These are phyloP conservation scores for Phytophthora pseudosyringae DNA, from an alignment of 352 stramenopile genomes.

Conservation along the genomic window DNA sequence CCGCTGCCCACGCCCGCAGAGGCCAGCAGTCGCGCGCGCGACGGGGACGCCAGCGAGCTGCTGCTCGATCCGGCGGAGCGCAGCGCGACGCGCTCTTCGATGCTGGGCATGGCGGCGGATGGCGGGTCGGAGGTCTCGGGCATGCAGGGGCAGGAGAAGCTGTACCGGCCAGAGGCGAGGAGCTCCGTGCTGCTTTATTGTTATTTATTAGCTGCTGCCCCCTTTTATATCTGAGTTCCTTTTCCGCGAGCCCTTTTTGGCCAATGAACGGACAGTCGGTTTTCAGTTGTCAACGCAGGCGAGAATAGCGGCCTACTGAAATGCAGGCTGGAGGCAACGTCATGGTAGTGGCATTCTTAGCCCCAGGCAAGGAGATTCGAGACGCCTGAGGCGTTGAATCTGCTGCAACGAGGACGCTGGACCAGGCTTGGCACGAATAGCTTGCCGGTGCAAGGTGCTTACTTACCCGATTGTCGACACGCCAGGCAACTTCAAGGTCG, in stretches of 20 bases:
- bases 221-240: background rate
- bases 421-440: no score
- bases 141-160: conserved; percentile 14
- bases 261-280: conserved; percentile 6
- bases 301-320: background rate
- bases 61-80: conserved; percentile 25
- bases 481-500: conserved; percentile 15
- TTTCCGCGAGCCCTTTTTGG: background rate
- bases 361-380: conserved; percentile 4
- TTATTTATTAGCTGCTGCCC: no score
- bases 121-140: conserved; percentile 23
- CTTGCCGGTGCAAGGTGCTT: background rate
- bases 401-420: background rate
- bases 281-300: conserved; percentile 4
- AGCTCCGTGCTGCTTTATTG: no score
- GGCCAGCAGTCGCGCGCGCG: conserved; percentile 33
- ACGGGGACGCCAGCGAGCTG: conserved; percentile 34
- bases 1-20: conserved; percentile 33
- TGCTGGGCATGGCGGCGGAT: conserved; percentile 26
- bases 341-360: no score
- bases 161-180: background rate
- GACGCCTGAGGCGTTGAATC: background rate
- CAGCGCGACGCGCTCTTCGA: conserved; percentile 39
- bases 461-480: background rate
- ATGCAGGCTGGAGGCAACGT: background rate